Evolutionary conservation across 1,284 basidiomycete species (phyloP).

Genomic region (Pseudomicrostroma phylloplanum): DNA sequence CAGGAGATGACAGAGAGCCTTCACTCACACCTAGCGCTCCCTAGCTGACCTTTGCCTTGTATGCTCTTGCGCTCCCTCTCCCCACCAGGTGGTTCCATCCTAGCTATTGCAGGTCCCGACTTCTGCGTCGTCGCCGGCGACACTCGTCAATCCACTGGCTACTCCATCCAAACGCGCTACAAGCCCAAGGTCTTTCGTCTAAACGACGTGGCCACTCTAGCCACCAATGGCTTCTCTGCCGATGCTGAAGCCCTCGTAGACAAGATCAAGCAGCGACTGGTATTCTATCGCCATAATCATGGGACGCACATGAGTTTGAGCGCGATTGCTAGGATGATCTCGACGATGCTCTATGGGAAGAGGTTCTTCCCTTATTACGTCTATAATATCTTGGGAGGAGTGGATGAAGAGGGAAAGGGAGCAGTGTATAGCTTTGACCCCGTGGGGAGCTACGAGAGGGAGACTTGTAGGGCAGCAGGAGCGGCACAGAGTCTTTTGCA

Average conservation of each 20-base stretch:
- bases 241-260: conserved; percentile 48
- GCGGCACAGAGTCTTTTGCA: conserved; percentile 47
- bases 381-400: conserved; percentile 49
- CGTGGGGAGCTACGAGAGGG: conserved; percentile 48
- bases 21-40: too few species aligned
- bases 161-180: conserved; percentile 50
- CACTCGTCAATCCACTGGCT: conserved; percentile 45
- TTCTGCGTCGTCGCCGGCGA: conserved; percentile 50
- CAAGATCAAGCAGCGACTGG: conserved; percentile 39
- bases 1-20: too few species aligned
- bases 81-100: conserved; percentile 32
- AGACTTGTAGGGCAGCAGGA: conserved; percentile 47
- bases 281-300: conserved; percentile 47
- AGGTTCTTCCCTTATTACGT: conserved; percentile 51
- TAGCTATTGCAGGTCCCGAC: conserved; percentile 46
- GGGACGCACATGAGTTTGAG: conserved; percentile 45
- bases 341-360: conserved; percentile 48
- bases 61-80: conserved; percentile 1
- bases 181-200: conserved; percentile 51
- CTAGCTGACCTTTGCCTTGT: too few species aligned
- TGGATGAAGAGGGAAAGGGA: conserved; percentile 48
- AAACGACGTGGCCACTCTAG: conserved; percentile 46
- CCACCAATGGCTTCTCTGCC: conserved; percentile 47
- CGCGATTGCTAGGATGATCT: conserved; percentile 48
- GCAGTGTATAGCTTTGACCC: conserved; percentile 50